Evolutionary conservation across 73 alveolate genomes (phyloP).

Genomic region (Paramecium bursaria): DNA sequence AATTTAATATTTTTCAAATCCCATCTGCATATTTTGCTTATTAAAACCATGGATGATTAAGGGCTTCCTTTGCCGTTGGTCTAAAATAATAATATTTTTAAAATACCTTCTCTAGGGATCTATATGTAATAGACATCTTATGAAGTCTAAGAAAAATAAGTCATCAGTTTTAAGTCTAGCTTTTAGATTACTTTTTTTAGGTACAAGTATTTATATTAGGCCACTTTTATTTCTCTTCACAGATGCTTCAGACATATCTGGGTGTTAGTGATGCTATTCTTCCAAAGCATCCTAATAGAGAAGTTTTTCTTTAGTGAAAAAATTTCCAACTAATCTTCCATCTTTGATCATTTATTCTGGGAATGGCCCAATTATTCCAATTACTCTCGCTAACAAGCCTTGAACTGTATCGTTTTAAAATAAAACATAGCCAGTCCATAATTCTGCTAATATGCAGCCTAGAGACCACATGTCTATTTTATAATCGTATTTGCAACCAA

Average conservation of each 20-base stretch:
- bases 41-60: slow-evolving; percentile 84
- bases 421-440: slow-evolving; percentile 94
- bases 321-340: slow-evolving; percentile 96
- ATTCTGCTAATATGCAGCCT: slow-evolving; percentile 82
- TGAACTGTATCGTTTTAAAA: slow-evolving; percentile 96
- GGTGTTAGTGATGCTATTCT: slow-evolving; percentile 70
- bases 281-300: slow-evolving; percentile 92
- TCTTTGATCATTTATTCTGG: slow-evolving; percentile 98
- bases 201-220: slow-evolving; percentile 87
- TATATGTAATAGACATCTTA: slow-evolving; percentile 75
- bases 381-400: slow-evolving; percentile 96
- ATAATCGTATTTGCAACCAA: slow-evolving; percentile 83
- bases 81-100: slow-evolving; percentile 11
- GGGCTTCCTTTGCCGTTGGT: slow-evolving; percentile 91
- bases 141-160: slow-evolving; percentile 79
- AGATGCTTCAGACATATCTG: slow-evolving; percentile 74
- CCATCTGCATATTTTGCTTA: slow-evolving; percentile 74
- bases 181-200: slow-evolving; percentile 90
- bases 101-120: slow-evolving; percentile 75
- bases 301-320: slow-evolving; percentile 97
- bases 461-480: slow-evolving; percentile 85
- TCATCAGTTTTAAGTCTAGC: slow-evolving; percentile 85
- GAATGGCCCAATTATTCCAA: slow-evolving; percentile 98
- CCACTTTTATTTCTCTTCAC: slow-evolving; percentile 68
- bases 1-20: slow-evolving; percentile 17